Evolutionary conservation across 2,329 filamentous ascomycete genomes (phyloP).

Genomic region (Acephala macrosclerotiorum): DNA sequence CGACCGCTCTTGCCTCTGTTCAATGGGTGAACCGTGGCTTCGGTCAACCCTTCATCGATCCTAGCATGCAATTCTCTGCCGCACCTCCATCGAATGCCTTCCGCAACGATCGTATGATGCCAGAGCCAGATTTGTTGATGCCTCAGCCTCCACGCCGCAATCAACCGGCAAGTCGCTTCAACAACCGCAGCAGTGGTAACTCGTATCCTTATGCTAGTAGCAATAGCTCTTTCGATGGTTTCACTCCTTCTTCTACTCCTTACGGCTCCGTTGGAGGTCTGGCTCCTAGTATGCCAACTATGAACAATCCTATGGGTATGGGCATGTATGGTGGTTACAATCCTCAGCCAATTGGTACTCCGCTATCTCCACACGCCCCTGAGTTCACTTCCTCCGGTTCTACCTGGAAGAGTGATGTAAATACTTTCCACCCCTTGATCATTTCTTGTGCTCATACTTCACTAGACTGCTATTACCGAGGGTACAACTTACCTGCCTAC

Average conservation of each 20-base stretch:
- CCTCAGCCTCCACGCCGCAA: slow-evolving; percentile 39
- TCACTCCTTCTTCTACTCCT: slow-evolving; percentile 38
- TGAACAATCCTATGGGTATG: slow-evolving; percentile 33
- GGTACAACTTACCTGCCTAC: slow-evolving; percentile 83
- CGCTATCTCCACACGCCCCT: slow-evolving; percentile 75
- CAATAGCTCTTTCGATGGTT: slow-evolving; percentile 45
- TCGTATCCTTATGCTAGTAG: slow-evolving; percentile 44
- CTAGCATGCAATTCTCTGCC: slow-evolving; percentile 37
- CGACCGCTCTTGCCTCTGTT: slow-evolving; percentile 47
- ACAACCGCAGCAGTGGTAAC: slow-evolving; percentile 38
- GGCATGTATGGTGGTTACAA: slow-evolving; percentile 50
- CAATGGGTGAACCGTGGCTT: slow-evolving; percentile 56
- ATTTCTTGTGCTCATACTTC: slow-evolving; percentile 41
- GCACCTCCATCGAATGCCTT: slow-evolving; percentile 36
- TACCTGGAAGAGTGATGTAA: slow-evolving; percentile 45
- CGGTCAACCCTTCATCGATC: slow-evolving; percentile 42
- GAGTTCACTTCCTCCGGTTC: slow-evolving; percentile 70
- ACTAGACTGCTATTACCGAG: slow-evolving; percentile 57
- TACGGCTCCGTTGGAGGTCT: slow-evolving; percentile 41
- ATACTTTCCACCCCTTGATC: slow-evolving; percentile 22
- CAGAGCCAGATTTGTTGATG: slow-evolving; percentile 41
- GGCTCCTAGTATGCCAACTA: slow-evolving; percentile 32
- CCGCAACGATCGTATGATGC: slow-evolving; percentile 41
- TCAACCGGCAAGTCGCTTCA: slow-evolving; percentile 38
- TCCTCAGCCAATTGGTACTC: slow-evolving; percentile 65